Conservation (phyloP, 2,329 filamentous ascomycete species). For the Zelopaecilomyces penicillatus region DNA sequence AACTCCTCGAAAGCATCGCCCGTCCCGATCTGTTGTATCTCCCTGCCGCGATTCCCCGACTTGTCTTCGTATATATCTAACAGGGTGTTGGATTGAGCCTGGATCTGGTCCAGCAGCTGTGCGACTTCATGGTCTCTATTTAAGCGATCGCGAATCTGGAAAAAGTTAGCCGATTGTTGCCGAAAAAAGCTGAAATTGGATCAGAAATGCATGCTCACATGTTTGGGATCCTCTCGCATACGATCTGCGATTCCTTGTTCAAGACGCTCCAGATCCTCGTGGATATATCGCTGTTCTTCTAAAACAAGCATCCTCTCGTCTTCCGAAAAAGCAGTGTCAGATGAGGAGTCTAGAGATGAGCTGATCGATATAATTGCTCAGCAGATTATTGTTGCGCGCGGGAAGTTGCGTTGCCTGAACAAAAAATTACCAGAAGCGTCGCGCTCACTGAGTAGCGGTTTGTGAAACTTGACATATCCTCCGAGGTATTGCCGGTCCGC, state of each 20-base stretch:
- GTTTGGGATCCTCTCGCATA: slow-evolving; percentile 78
- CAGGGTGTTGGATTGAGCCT: slow-evolving; percentile 73
- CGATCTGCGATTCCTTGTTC: slow-evolving; percentile 91
- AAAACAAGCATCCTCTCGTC: slow-evolving; percentile 62
- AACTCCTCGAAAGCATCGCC: slow-evolving; percentile 88
- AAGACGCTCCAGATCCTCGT: slow-evolving; percentile 92
- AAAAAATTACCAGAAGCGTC: slow-evolving; percentile 7
- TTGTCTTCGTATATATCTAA: slow-evolving; percentile 78
- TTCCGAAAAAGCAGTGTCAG: background rate
- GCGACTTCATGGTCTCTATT: slow-evolving; percentile 88
- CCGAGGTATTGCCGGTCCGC: slow-evolving; percentile 25
- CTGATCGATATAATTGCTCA: too few relatives aligned
- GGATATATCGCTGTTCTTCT: slow-evolving; percentile 88
- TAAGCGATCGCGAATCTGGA: slow-evolving; percentile 76
- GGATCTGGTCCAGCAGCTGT: slow-evolving; percentile 78
- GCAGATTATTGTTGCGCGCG: too few relatives aligned
- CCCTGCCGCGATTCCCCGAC: slow-evolving; percentile 61
- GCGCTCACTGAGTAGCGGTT: slow-evolving; percentile 2
- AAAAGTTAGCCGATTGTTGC: background rate
- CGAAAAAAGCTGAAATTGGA: slow-evolving; percentile 7
- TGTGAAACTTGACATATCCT: slow-evolving; percentile 4
- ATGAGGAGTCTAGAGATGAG: background rate
- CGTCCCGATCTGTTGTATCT: slow-evolving; percentile 74
- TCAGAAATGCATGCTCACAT: slow-evolving; percentile 46
- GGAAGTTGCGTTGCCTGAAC: background rate